phyloP scores from a whole-genome alignment of 129 eudicot species.

The Chrysanthemum lavandulifolium region DNA sequence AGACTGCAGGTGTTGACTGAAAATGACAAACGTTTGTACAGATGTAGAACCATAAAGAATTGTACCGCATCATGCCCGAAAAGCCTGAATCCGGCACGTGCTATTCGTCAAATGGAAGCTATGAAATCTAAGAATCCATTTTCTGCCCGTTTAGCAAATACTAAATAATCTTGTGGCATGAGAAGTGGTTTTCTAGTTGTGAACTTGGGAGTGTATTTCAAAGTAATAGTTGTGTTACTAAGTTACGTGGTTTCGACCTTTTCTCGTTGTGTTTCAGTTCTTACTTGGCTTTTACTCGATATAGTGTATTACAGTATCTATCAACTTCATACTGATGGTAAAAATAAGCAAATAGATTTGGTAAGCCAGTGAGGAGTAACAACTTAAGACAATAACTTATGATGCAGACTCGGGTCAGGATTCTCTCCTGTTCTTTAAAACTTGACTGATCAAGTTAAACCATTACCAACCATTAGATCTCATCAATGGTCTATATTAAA shows the following conservation, averaged over 20 bases:
- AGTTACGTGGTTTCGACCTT: neutral
- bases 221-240: neutral
- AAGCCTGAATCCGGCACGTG: constrained; percentile 77
- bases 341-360: no score
- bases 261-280: no score
- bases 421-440: no score
- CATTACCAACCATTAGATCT: no score
- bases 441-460: no score
- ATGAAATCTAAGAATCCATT: constrained; percentile 27
- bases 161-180: neutral
- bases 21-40: constrained; percentile 48
- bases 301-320: no score
- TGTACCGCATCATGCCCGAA: constrained; percentile 75
- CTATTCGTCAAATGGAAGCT: constrained; percentile 68
- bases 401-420: constrained; percentile 53
- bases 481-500: no score
- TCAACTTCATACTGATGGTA: no score
- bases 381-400: no score
- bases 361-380: no score
- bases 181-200: neutral
- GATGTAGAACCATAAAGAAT: constrained; percentile 77
- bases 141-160: constrained; percentile 16
- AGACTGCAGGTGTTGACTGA: constrained; percentile 69
- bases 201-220: neutral
- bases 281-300: no score